Percentiles rank a stretch among this genome's conserved stretches.
phyloP scores from a whole-genome alignment of 768 basidiomycete genomes.

The Tremella fuciformis region DNA sequence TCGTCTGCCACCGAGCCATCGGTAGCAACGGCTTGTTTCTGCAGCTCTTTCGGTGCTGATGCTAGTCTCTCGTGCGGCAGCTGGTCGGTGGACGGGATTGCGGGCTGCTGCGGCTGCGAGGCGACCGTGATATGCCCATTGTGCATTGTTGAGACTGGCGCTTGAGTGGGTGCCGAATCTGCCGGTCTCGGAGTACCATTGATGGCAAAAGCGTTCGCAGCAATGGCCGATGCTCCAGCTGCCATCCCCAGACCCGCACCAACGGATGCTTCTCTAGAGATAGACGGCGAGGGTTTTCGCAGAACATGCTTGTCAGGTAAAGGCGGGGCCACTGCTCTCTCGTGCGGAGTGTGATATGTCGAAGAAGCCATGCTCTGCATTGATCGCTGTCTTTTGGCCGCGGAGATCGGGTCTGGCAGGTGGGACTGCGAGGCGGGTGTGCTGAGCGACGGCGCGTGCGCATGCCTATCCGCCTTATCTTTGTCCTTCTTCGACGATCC shows the following conservation, averaged over 20 bases:
- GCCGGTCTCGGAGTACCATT: too few species aligned
- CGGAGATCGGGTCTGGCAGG: background rate
- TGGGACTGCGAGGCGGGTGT: background rate
- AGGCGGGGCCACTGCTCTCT: background rate
- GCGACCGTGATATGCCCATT: too few species aligned
- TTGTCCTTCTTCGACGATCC: constrained; percentile 15
- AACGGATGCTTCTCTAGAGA: background rate
- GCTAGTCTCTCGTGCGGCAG: too few species aligned
- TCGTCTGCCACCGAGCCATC: too few species aligned
- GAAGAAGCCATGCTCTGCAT: constrained; percentile 12
- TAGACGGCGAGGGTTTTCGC: background rate
- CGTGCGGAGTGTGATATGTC: too few species aligned
- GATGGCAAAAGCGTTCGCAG: too few species aligned
- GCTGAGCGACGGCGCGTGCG: background rate
- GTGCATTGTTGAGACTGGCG: too few species aligned
- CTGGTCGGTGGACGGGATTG: too few species aligned
- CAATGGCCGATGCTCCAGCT: background rate
- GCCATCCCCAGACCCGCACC: background rate
- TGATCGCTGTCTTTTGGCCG: constrained; percentile 8
- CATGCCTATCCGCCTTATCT: constrained; percentile 1
- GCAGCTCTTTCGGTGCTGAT: too few species aligned
- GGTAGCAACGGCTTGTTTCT: too few species aligned
- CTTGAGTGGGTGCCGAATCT: too few species aligned
- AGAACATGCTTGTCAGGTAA: background rate
- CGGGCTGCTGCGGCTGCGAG: too few species aligned